phyloP scores from a whole-genome alignment of 2,329 filamentous ascomycete species.

The Trichoderma guizhouense region DNA sequence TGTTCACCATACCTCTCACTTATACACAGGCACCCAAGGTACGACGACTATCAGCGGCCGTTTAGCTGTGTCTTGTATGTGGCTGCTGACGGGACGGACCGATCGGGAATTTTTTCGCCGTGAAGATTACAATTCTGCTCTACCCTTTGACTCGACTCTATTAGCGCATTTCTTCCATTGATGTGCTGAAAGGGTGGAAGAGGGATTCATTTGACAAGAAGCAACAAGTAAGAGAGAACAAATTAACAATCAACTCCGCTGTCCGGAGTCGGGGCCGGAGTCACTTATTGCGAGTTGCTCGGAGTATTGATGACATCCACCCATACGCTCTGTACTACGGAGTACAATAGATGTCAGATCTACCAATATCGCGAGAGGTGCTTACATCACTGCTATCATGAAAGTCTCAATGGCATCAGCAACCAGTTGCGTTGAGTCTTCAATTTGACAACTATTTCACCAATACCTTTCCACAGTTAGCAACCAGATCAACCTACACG shows the following conservation, averaged over 20 bases:
- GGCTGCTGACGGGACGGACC: neutral
- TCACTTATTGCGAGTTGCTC: neutral
- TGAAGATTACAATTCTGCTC: neutral
- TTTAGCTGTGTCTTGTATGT: neutral
- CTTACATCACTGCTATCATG: neutral
- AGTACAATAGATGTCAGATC: neutral
- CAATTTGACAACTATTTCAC: neutral
- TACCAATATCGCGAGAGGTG: too few relatives aligned
- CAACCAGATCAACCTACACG: neutral
- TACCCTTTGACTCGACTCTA: neutral
- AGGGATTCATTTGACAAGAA: neutral
- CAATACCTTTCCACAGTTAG: neutral
- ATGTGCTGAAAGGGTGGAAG: neutral
- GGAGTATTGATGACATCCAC: neutral
- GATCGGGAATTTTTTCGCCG: neutral
- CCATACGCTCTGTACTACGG: neutral
- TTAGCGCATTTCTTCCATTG: neutral
- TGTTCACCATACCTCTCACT: neutral
- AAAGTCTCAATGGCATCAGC: neutral
- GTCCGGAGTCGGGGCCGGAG: neutral
- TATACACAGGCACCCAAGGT: neutral
- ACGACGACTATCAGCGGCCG: neutral
- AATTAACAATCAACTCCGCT: neutral
- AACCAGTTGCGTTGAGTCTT: neutral
- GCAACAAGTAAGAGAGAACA: neutral